Conservation (phyloP, 1,284 basidiomycete genomes). For the Acaromyces ingoldii region DNA sequence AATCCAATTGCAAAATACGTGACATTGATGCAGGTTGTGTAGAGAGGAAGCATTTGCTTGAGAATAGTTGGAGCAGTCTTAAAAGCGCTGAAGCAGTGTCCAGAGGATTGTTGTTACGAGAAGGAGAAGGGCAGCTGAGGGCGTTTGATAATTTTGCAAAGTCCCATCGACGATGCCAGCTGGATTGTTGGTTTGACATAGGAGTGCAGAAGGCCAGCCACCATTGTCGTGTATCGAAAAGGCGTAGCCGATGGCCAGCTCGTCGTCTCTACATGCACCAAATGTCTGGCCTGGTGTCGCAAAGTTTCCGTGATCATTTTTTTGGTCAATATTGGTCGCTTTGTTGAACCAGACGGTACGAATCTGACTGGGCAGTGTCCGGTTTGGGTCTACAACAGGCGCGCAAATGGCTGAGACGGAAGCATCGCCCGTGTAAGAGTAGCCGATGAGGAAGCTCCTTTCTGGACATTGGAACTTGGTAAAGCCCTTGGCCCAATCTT, state of each 20-base stretch:
- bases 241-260: slow-evolving; percentile 10
- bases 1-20: too few species aligned
- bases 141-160: too few species aligned
- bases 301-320: too few species aligned
- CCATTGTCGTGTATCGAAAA: background rate
- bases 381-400: too few species aligned
- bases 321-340: background rate
- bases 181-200: slow-evolving; percentile 3
- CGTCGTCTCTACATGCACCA: slow-evolving; percentile 12
- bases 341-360: slow-evolving; percentile 4
- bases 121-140: too few species aligned
- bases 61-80: too few species aligned
- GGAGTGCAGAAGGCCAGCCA: slow-evolving; percentile 8
- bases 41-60: too few species aligned
- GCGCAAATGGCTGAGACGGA: background rate
- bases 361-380: background rate
- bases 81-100: too few species aligned
- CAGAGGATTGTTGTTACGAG: too few species aligned
- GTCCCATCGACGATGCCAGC: too few species aligned
- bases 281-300: too few species aligned
- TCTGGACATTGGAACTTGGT: slow-evolving; percentile 10
- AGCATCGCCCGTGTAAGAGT: slow-evolving; percentile 4
- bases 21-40: too few species aligned
- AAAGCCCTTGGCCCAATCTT: slow-evolving; percentile 9
- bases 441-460: slow-evolving; percentile 7